These are phyloP conservation scores for Delonix regia DNA, from an alignment of 306 rosid genomes.

Conservation along the genomic window DNA sequence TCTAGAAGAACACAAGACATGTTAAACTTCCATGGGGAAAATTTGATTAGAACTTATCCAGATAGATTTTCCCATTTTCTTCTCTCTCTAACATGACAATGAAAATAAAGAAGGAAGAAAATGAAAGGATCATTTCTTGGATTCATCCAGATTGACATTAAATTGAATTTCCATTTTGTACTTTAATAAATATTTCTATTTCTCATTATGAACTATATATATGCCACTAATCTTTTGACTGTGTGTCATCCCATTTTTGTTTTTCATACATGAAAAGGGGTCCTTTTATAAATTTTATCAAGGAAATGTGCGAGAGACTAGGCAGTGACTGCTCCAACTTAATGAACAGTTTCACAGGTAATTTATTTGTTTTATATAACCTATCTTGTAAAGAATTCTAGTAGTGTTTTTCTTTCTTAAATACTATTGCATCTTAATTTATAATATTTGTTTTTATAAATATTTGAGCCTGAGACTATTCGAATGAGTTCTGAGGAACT, in stretches of 20 bases:
- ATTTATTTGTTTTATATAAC: no score
- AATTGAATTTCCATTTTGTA: no score
- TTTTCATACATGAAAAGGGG: conserved; percentile 47
- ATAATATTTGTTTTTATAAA: no score
- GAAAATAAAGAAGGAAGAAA: no score
- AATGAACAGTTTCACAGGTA: conserved; percentile 78
- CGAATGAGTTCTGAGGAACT: no score
- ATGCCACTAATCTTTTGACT: conserved; percentile 10
- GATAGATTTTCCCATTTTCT: no score
- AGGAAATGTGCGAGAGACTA: conserved; percentile 65
- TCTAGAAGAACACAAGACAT: neutral
- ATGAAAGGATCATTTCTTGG: no score
- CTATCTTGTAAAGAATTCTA: no score
- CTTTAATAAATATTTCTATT: conserved; percentile 7
- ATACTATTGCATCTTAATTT: no score
- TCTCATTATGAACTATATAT: neutral
- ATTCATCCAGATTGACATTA: neutral
- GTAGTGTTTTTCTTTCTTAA: no score
- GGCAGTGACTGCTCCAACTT: conserved; percentile 67
- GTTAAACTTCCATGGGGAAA: conserved; percentile 12
- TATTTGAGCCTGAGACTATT: no score
- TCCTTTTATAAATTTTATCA: conserved; percentile 49
- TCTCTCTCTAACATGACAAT: no score
- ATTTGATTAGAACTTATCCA: conserved; percentile 29
- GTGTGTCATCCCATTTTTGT: conserved; percentile 22